Conservation (phyloP, 2,329 filamentous ascomycete species). For the Colletotrichum tamarilloi region DNA sequence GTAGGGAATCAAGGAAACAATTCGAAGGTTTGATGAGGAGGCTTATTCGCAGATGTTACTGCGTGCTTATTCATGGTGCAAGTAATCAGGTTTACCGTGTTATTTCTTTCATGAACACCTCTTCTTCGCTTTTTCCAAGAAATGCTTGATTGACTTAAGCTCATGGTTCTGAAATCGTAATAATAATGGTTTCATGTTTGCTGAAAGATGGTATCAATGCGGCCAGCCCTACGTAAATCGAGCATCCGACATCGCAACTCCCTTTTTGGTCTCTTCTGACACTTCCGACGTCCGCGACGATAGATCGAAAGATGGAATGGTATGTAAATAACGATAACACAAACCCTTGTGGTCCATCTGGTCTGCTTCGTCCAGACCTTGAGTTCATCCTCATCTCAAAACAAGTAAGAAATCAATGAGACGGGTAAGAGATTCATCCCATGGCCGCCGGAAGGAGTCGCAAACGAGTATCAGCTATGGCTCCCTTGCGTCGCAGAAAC, state of each 20-base stretch:
- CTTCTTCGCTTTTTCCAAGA: slow-evolving; percentile 27
- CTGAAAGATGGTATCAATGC: slow-evolving; percentile 28
- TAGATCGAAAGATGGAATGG: not conserved
- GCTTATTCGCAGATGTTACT: not conserved
- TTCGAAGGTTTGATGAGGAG: too few relatives aligned
- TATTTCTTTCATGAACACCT: slow-evolving; percentile 22
- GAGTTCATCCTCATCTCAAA: slow-evolving; percentile 24
- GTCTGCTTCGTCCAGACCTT: slow-evolving; percentile 15
- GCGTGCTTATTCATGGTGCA: not conserved
- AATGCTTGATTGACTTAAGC: slow-evolving; percentile 43
- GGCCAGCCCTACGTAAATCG: slow-evolving; percentile 22
- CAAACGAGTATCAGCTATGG: slow-evolving; percentile 35
- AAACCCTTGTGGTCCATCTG: not conserved
- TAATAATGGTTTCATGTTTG: slow-evolving; percentile 28
- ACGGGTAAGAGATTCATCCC: slow-evolving; percentile 33
- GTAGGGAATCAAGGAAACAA: too few relatives aligned
- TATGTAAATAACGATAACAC: not conserved
- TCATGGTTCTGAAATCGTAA: slow-evolving; percentile 17
- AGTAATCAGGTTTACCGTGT: slow-evolving; percentile 31
- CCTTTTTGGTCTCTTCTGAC: slow-evolving; percentile 14
- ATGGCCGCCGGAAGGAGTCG: slow-evolving; percentile 17
- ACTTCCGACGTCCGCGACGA: slow-evolving; percentile 3
- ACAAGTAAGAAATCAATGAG: not conserved
- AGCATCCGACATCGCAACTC: slow-evolving; percentile 4
- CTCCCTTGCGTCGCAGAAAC: slow-evolving; percentile 20